Evolutionary conservation across 2,329 filamentous ascomycete species (phyloP), one percentile per base, ranked within the genome.

Genomic region (Bipolaris bicolor): DNA sequence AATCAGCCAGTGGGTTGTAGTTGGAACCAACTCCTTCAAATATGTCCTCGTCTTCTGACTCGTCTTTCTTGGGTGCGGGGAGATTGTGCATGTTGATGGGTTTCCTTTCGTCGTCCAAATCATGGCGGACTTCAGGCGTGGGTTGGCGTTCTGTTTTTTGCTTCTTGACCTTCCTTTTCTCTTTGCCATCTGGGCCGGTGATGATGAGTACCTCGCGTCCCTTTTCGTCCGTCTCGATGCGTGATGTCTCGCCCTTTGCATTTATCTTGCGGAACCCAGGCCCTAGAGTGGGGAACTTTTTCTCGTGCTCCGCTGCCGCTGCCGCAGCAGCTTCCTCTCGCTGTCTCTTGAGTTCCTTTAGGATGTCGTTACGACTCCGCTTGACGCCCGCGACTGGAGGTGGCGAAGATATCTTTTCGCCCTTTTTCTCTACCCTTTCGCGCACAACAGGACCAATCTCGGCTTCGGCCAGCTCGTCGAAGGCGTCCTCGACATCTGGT

Each of bases 371-470:
- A 55, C 86, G 75, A 11, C 79, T 84, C 64, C 83, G 78, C 72
- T 83, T 86, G 61, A 77, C 75, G 1, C 81, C 81, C 29, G 79
- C 78, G 26, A 79, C 66, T 10, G 77, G 63, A 7, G 81, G 80
- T 5, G 68, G 62, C 7, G 68, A 69, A 1, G 76, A 75, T 13
- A 81, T 80, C 74, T 82, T 82, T 40, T 75, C 78, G 2, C 84
- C 84, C 61, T 80, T 83, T 74, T 86, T 86, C 63, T 81, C 79
- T 41, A 75, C 76, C 63, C 80, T 78, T 69, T 88, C 83, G 55
- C 87, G 83, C 69, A 90, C 67, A 64, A 90, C 80, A 11, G 89
- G 85, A 31, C 86, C 88, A 24, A 94, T 82, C 73, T 91, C 87
- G 76, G 90, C 90, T 63, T 84, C 79, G 43, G 83, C 83, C 40